Conservation (phyloP, 202 grass and related monocot genomes). For the Bolboschoenoplectus hybrid region DNA sequence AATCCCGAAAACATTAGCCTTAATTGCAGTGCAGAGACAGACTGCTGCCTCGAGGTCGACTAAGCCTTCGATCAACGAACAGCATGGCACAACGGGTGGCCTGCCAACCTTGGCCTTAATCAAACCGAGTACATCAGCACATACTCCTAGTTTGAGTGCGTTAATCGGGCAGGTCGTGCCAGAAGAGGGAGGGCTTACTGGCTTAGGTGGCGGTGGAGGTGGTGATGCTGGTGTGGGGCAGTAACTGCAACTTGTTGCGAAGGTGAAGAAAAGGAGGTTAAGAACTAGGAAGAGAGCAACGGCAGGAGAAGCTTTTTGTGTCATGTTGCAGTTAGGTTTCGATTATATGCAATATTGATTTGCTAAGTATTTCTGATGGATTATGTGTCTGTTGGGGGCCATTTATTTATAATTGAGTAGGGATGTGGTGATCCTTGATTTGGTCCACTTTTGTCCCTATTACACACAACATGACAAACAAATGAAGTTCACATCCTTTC, state of each 20-base stretch:
- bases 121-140: slow-evolving; percentile 48
- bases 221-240: background rate
- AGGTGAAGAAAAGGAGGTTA: slow-evolving; percentile 47
- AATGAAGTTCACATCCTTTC: slow-evolving; percentile 16
- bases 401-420: background rate
- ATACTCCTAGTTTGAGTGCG: slow-evolving; percentile 56
- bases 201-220: background rate
- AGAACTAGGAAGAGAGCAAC: slow-evolving; percentile 52
- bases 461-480: slow-evolving; percentile 1
- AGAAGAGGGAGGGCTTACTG: slow-evolving; percentile 22
- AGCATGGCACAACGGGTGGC: slow-evolving; percentile 46
- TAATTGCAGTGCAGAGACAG: slow-evolving; percentile 54
- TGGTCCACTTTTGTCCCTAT: background rate
- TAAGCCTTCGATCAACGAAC: slow-evolving; percentile 50
- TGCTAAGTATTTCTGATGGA: slow-evolving; percentile 14
- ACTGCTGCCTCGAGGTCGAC: slow-evolving; percentile 51
- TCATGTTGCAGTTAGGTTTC: slow-evolving; percentile 46
- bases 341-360: slow-evolving; percentile 18
- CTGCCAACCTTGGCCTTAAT: slow-evolving; percentile 49
- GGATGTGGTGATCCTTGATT: background rate
- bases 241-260: slow-evolving; percentile 26
- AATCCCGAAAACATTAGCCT: slow-evolving; percentile 44
- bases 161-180: slow-evolving; percentile 43
- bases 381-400: background rate
- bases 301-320: slow-evolving; percentile 39